Evolutionary conservation across 495 filamentous ascomycete genomes (phyloP), one percentile per base, ranked within the genome.

Genomic region (Letharia lupina): DNA sequence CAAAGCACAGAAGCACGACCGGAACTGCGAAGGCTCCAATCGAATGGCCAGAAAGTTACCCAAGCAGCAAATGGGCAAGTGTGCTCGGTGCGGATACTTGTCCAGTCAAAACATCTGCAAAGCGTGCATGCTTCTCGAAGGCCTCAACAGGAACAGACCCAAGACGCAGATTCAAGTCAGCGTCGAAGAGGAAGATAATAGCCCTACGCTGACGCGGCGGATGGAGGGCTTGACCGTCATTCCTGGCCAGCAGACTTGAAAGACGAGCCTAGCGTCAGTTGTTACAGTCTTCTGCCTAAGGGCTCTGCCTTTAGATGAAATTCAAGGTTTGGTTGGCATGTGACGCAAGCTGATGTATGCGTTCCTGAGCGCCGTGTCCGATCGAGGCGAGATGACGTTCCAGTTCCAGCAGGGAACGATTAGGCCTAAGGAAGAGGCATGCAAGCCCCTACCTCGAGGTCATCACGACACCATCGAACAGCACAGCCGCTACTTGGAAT

Each of bases 81-180:
- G 94, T 72, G 85, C 83, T 71, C 86, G 84, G 39, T 98, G 94
- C 70, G 94, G 94, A 15, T 98, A 98, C 72, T 88, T 98, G 73
- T 96, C 93, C 0, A 96, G 91, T 72, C 94, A 98, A 75, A 81
- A 83, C n/a, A 84, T 96, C 52, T 98, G 94, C 77, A 95, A 98
- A 76, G 94, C 94, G 1, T 98, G 94, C 77, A 86, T 84, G 65
- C 80, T 98, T 23, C 83, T 98, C 16, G 93, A 98, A 68, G 90
- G 90, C 0, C 75, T 98, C 66, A 98, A 97, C 72, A 95, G 93
- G 79, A 96, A 90, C 71, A 78, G 92, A 44, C 88, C 94, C 31
- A 89, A 88, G 78, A 90, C 87, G 64, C 79, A 85, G 65, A 88
- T 95, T 62, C 81, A 84, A 68, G 74, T 88, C 54, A 79, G 79